Percentiles rank a stretch among this genome's conserved stretches.
Conservation (phyloP, 2,329 filamentous ascomycete species). For the Colletotrichum orchidophilum region DNA sequence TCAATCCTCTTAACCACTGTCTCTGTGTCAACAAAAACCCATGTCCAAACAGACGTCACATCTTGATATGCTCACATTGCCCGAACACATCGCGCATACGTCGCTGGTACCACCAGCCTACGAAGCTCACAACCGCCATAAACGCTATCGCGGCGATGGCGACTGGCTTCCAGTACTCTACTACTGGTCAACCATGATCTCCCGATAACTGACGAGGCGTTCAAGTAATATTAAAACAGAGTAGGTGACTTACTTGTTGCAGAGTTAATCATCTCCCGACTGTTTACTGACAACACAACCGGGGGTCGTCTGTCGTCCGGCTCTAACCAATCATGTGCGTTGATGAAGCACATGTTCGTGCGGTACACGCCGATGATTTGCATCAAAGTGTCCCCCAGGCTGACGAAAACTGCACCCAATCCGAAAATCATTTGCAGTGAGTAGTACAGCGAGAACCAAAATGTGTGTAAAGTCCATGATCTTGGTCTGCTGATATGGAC, state of each 20-base stretch:
- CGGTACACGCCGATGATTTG: not conserved
- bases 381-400: not conserved
- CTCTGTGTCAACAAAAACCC: too few species aligned
- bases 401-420: not conserved
- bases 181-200: too few species aligned
- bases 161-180: not conserved
- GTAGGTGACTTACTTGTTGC: not conserved
- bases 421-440: not conserved
- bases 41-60: too few species aligned
- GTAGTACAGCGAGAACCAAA: not conserved
- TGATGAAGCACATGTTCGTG: not conserved
- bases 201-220: too few species aligned
- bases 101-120: not conserved
- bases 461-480: too few species aligned
- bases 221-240: too few species aligned
- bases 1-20: too few species aligned
- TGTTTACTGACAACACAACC: not conserved
- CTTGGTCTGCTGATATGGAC: too few species aligned
- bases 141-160: not conserved
- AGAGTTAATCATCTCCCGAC: not conserved
- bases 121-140: not conserved
- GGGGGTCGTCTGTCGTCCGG: not conserved
- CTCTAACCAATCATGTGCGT: not conserved
- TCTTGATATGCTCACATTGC: too few species aligned
- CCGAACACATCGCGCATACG: not conserved